phyloP scores from a whole-genome alignment of 2,329 filamentous ascomycete genomes.

The Fusarium redolens region DNA sequence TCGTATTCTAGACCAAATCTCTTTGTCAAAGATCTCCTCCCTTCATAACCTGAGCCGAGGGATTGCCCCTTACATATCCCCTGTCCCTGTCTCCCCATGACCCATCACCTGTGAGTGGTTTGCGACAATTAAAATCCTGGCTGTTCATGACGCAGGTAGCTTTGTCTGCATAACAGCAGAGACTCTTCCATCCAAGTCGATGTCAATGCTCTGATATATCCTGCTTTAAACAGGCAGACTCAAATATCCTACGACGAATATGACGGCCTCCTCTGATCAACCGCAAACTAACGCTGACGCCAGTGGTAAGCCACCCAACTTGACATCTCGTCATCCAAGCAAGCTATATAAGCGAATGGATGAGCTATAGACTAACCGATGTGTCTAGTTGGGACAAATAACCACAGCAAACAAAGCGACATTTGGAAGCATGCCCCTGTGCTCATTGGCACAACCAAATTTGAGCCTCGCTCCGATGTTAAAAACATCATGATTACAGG shows the following conservation, averaged over 20 bases:
- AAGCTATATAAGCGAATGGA: slow-evolving; percentile 4
- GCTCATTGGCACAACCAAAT: slow-evolving; percentile 76
- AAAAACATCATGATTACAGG: slow-evolving; percentile 88
- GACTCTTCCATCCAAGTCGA: background rate
- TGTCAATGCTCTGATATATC: background rate
- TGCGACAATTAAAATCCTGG: slow-evolving; percentile 36
- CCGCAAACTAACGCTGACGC: slow-evolving; percentile 19
- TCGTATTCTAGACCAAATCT: background rate
- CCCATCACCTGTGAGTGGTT: slow-evolving; percentile 11
- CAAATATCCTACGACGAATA: slow-evolving; percentile 4
- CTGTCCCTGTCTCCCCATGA: slow-evolving; percentile 14
- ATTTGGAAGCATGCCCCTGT: slow-evolving; percentile 79
- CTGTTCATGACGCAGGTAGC: slow-evolving; percentile 31
- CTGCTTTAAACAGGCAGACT: background rate
- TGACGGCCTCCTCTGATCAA: slow-evolving; percentile 31
- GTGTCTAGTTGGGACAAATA: slow-evolving; percentile 23
- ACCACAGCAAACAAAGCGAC: slow-evolving; percentile 60
- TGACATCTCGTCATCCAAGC: background rate
- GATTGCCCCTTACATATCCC: slow-evolving; percentile 1
- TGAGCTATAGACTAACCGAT: background rate
- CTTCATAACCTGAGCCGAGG: background rate
- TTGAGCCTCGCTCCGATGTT: slow-evolving; percentile 74
- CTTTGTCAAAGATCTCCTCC: background rate
- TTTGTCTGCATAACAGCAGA: slow-evolving; percentile 19
- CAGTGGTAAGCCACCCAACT: slow-evolving; percentile 19